These are phyloP conservation scores for Aspergillus fumigatus DNA, from an alignment of 2,329 filamentous ascomycete species.

Conservation along the genomic window DNA sequence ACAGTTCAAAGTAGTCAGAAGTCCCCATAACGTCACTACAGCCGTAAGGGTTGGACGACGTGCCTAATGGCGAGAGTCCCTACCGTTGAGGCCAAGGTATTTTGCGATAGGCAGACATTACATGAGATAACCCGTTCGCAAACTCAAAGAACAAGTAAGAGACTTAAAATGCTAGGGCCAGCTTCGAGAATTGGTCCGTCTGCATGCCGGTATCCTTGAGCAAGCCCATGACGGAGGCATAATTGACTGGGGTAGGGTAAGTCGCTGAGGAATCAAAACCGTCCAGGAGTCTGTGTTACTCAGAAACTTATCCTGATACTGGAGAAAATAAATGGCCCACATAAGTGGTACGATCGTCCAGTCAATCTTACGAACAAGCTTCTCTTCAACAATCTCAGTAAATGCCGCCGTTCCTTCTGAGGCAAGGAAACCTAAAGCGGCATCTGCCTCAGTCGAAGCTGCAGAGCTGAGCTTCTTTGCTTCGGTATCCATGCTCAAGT, in stretches of 20 bases:
- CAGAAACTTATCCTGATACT: conserved; percentile 57
- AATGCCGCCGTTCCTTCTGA: conserved; percentile 22
- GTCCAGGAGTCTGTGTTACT: conserved; percentile 42
- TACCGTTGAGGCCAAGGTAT: conserved; percentile 45
- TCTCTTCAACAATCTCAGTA: conserved; percentile 27
- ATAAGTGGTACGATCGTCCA: conserved; percentile 48
- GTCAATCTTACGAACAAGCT: conserved; percentile 34
- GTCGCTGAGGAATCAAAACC: conserved; percentile 40
- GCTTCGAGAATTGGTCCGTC: conserved; percentile 56
- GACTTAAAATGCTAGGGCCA: conserved; percentile 58
- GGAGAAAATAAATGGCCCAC: conserved; percentile 54
- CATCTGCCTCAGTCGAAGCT: conserved; percentile 28
- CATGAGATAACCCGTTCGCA: conserved; percentile 53
- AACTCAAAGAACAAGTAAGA: conserved; percentile 55
- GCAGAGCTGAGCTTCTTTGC: conserved; percentile 11
- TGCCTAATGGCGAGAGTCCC: conserved; percentile 25
- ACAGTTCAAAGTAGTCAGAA: conserved; percentile 46
- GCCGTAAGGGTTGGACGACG: conserved; percentile 8
- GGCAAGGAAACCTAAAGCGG: conserved; percentile 32
- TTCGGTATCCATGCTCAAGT: conserved; percentile 9
- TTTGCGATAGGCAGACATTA: conserved; percentile 52
- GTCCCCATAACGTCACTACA: conserved; percentile 40
- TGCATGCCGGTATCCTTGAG: conserved; percentile 49
- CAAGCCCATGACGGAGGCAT: conserved; percentile 59
- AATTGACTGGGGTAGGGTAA: conserved; percentile 41